Conservation (phyloP, 805 yeast species). For the Candida schatavii region DNA sequence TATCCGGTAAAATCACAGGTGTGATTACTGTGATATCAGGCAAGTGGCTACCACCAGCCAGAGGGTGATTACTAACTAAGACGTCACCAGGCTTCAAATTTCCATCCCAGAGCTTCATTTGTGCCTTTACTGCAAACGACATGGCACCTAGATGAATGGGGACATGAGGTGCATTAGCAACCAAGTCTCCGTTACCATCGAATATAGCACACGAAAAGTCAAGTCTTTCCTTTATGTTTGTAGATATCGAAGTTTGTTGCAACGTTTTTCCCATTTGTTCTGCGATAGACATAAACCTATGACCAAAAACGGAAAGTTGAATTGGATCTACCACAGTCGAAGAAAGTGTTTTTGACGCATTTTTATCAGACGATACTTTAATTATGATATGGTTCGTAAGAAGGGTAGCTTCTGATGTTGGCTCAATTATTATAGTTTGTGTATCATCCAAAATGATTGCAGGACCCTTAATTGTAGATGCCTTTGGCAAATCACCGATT, state of each 20-base stretch:
- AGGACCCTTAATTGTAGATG: slow-evolving; percentile 24
- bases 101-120: slow-evolving; percentile 38
- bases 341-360: slow-evolving; percentile 20
- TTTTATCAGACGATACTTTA: slow-evolving; percentile 20
- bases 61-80: slow-evolving; percentile 41
- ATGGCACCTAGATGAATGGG: slow-evolving; percentile 47
- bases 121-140: slow-evolving; percentile 44
- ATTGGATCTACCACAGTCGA: slow-evolving; percentile 31
- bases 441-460: slow-evolving; percentile 33
- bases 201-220: slow-evolving; percentile 47
- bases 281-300: slow-evolving; percentile 38
- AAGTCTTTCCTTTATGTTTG: slow-evolving; percentile 43
- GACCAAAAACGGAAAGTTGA: slow-evolving; percentile 40
- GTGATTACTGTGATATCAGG: slow-evolving; percentile 80
- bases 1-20: slow-evolving; percentile 66
- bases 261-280: slow-evolving; percentile 45
- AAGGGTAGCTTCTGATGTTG: slow-evolving; percentile 28
- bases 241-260: slow-evolving; percentile 45
- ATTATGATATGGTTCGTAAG: slow-evolving; percentile 29
- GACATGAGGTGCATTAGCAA: slow-evolving; percentile 46
- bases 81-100: slow-evolving; percentile 42
- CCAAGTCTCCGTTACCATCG: slow-evolving; percentile 40
- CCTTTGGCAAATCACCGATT: slow-evolving; percentile 20
- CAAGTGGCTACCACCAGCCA: slow-evolving; percentile 43
- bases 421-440: slow-evolving; percentile 32